Conservation (phyloP, 192 early-diverging fungal species). For the Gigaspora rosea region DNA sequence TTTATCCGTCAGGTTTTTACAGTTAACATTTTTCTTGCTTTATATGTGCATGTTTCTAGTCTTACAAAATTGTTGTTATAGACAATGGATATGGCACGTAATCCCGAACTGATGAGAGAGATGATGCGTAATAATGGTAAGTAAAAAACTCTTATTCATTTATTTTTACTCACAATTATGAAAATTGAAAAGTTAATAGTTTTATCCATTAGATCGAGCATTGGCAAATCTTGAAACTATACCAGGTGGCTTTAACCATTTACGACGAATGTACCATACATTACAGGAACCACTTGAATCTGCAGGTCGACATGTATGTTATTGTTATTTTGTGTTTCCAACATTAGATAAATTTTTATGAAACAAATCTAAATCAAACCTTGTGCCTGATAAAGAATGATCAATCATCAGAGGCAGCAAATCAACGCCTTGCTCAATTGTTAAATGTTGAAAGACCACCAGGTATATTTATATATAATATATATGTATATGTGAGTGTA, state of each 20-base stretch:
- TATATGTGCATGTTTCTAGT: neutral
- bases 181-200: neutral
- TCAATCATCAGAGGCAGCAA: slow-evolving; percentile 38
- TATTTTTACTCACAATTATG: neutral
- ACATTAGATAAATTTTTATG: neutral
- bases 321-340: neutral
- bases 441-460: slow-evolving; percentile 56
- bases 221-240: slow-evolving; percentile 66
- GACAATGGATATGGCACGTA: slow-evolving; percentile 53
- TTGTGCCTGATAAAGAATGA: slow-evolving; percentile 44
- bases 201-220: slow-evolving; percentile 44
- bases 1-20: slow-evolving; percentile 58
- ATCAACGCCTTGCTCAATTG: slow-evolving; percentile 53
- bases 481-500: neutral
- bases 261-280: slow-evolving; percentile 58
- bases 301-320: slow-evolving; percentile 39
- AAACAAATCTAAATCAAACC: neutral
- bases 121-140: slow-evolving; percentile 60
- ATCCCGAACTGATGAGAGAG: slow-evolving; percentile 64
- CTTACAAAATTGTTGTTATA: neutral
- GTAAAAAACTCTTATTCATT: neutral
- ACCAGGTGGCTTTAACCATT: slow-evolving; percentile 67
- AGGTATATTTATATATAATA: slow-evolving; percentile 28
- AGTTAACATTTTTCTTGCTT: neutral
- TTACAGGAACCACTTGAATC: slow-evolving; percentile 62